These are phyloP conservation scores for Cystobasidium tubakii DNA, from an alignment of 768 basidiomycete species.

Conservation along the genomic window DNA sequence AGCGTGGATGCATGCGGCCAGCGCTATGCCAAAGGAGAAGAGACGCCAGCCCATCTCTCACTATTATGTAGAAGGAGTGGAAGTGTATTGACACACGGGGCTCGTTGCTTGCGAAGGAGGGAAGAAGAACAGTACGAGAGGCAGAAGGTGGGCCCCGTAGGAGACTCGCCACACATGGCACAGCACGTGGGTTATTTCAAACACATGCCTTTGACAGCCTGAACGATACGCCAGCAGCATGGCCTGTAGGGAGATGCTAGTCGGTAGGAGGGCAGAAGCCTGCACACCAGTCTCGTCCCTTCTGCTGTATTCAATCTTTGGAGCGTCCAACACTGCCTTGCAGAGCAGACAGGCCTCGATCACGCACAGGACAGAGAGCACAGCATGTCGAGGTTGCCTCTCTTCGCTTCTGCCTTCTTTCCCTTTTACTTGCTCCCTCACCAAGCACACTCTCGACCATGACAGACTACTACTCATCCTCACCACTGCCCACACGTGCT, in stretches of 20 bases:
- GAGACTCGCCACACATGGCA: not conserved
- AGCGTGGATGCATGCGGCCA: slow-evolving; percentile 15
- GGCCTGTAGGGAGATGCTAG: no score
- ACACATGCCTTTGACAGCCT: not conserved
- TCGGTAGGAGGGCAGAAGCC: no score
- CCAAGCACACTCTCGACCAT: not conserved
- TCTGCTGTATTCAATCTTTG: no score
- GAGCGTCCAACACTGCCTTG: no score
- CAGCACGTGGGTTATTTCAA: not conserved
- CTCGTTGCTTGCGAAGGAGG: not conserved
- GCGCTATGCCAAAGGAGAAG: slow-evolving; percentile 24
- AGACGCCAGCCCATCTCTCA: not conserved
- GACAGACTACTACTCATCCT: not conserved
- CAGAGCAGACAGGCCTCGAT: no score
- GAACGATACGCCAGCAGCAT: no score
- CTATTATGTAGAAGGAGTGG: not conserved
- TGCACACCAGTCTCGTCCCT: no score
- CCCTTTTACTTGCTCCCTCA: not conserved
- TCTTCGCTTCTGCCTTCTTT: not conserved
- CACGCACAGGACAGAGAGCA: no score
- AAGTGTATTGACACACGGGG: not conserved
- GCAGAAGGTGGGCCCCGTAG: not conserved
- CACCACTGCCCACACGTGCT: not conserved
- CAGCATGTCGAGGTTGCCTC: not conserved
- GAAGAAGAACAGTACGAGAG: not conserved